Percentiles rank a stretch among this genome's conserved stretches.
phyloP scores from a whole-genome alignment of 140 eudicot genomes.

The Erigeron philadelphicus region DNA sequence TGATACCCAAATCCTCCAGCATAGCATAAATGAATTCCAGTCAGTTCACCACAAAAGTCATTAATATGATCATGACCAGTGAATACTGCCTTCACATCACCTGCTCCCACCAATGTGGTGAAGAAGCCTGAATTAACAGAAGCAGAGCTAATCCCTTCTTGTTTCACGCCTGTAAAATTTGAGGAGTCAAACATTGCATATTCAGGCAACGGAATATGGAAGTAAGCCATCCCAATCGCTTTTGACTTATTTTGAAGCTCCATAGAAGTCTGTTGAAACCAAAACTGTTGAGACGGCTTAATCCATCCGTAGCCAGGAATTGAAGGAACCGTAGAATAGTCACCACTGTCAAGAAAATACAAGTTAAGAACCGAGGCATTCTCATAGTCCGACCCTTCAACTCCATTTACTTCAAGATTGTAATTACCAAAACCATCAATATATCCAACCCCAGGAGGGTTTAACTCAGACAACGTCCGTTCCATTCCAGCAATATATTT shows the following conservation, averaged over 20 bases:
- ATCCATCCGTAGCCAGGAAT: not conserved
- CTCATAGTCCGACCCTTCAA: not conserved
- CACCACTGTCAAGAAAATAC: no score
- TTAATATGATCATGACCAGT: constrained; percentile 83
- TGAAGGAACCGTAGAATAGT: not conserved
- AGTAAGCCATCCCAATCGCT: constrained; percentile 15
- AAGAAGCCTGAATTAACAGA: constrained; percentile 81
- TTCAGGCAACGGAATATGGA: constrained; percentile 87
- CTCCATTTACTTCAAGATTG: not conserved
- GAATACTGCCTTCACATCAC: constrained; percentile 83
- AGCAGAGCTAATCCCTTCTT: constrained; percentile 84
- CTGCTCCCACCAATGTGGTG: constrained; percentile 62
- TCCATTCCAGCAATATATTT: not conserved
- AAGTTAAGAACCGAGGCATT: no score
- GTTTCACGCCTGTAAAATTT: constrained; percentile 73
- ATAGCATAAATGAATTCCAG: constrained; percentile 76
- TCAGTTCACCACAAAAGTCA: constrained; percentile 77
- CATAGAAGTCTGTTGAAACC: not conserved
- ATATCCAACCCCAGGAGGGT: not conserved
- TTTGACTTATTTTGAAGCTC: not conserved
- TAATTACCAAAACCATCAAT: not conserved
- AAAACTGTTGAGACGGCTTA: not conserved
- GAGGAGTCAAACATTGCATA: constrained; percentile 61
- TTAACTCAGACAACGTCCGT: not conserved
- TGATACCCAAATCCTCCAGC: constrained; percentile 93